These are phyloP conservation scores for Stagonosporopsis vannaccii DNA, from an alignment of 2,329 filamentous ascomycete genomes.

Conservation along the genomic window DNA sequence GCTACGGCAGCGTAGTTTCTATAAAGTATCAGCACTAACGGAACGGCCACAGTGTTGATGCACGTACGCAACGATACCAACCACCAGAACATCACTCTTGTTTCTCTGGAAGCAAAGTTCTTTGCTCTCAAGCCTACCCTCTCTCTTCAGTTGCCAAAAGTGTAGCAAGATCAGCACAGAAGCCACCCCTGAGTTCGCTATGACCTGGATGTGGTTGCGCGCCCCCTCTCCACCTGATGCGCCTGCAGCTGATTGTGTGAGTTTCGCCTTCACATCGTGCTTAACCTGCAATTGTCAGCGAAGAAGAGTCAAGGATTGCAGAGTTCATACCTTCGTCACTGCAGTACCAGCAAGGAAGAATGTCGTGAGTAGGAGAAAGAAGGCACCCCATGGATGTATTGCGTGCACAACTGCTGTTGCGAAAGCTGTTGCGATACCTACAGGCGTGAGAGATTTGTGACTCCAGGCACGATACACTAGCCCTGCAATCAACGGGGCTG, in stretches of 20 bases:
- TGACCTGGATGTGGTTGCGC: slow-evolving; percentile 84
- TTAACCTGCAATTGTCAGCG: slow-evolving; percentile 68
- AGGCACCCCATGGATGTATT: slow-evolving; percentile 91
- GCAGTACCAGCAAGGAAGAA: slow-evolving; percentile 88
- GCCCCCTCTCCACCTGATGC: slow-evolving; percentile 79
- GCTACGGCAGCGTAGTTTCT: slow-evolving; percentile 90
- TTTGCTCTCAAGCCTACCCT: slow-evolving; percentile 36
- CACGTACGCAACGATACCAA: slow-evolving; percentile 58
- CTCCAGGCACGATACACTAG: slow-evolving; percentile 52
- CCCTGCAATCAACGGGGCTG: slow-evolving; percentile 44
- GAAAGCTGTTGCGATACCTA: slow-evolving; percentile 74
- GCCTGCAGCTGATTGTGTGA: slow-evolving; percentile 81
- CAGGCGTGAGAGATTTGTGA: slow-evolving; percentile 72
- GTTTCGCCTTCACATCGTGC: slow-evolving; percentile 79
- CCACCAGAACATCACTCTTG: slow-evolving; percentile 51
- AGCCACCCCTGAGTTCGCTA: slow-evolving; percentile 86
- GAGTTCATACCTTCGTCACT: slow-evolving; percentile 73
- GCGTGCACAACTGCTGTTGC: slow-evolving; percentile 82
- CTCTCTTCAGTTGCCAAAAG: slow-evolving; percentile 52
- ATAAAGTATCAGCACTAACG: slow-evolving; percentile 49
- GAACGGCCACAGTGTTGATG: background rate
- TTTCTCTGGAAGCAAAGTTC: slow-evolving; percentile 50
- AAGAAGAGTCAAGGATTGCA: background rate
- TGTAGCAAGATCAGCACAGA: slow-evolving; percentile 68
- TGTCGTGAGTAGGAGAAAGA: slow-evolving; percentile 80